Evolutionary conservation across 2,329 filamentous ascomycete genomes (phyloP), one percentile per base, ranked within the genome.

Genomic region (Alternaria alternata): DNA sequence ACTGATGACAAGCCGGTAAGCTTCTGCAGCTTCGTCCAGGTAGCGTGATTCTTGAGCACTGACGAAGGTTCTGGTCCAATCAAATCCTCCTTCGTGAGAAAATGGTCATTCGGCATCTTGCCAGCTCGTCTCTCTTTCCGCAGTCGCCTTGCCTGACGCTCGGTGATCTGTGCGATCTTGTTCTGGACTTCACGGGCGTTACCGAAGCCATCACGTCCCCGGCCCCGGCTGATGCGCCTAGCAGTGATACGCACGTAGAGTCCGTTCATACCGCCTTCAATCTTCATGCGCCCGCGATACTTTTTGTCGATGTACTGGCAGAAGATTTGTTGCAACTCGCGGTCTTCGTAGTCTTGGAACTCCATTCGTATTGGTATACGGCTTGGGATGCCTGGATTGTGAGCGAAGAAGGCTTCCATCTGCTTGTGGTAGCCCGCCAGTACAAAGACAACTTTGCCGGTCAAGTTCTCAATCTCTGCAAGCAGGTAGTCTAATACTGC

Each of bases 371-470:
- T 80, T 0, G 91, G 91, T 38, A 94, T 88, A 0, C 91, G 87
- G 64, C 89, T 91, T 0, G 85, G 81, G 3, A 94, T 80, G 0
- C 91, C 91, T 0, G 87, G 87, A 44, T 94, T 94, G 61, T 93
- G 90, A 0, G 86, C 82, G 47, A 92, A 93, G 73, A 94, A 92
- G 0, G 83, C 83, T 67, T 94, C 90, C 91, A 94, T 94, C 63
- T 91, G 83, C 65, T 88, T 88, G 49, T 82, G 82, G 75, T 94
- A 94, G 0, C 92, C 91, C 0, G 91, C 91, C 3, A 94, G 80
- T 0, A 94, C 82, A 54, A 94, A 91, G 0, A 89, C 86, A 0
- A 94, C 75, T 66, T 90, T 90, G 0, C 90, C 91, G 0, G 83
- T 85, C 1, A 87, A 81, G 52, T 92, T 91, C 66, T 94, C 91